Conservation (phyloP, 2,329 filamentous ascomycete genomes). For the Microsporum canis region DNA sequence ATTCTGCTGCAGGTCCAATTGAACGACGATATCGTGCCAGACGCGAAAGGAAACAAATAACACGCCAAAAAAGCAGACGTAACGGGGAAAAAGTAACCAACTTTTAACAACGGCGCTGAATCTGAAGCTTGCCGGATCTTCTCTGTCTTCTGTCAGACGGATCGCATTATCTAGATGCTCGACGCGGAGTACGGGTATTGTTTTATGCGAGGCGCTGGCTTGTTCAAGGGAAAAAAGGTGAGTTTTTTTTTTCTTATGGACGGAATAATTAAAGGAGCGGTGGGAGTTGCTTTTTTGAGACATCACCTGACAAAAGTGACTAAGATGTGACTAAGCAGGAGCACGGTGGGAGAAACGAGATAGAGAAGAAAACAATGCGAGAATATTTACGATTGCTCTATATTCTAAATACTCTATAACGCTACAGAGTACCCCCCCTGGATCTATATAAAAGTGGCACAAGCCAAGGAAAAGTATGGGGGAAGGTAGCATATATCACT, state of each 20-base stretch:
- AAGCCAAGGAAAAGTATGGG: not conserved
- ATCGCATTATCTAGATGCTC: conserved; percentile 13
- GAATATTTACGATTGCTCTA: conserved; percentile 1
- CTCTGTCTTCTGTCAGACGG: conserved; percentile 1
- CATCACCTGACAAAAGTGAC: not conserved
- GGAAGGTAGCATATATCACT: not conserved
- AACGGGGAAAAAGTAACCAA: conserved; percentile 5
- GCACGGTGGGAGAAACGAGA: not conserved
- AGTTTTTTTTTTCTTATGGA: not conserved
- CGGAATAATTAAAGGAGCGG: conserved; percentile 15
- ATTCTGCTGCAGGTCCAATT: not conserved
- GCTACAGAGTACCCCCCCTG: not conserved
- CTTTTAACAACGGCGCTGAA: not conserved
- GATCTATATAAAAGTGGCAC: not conserved
- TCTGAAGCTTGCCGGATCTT: not conserved
- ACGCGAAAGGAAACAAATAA: not conserved
- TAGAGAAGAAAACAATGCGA: not conserved
- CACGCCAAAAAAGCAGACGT: not conserved
- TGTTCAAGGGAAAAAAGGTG: not conserved
- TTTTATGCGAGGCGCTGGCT: conserved; percentile 14
- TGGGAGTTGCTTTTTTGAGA: not conserved
- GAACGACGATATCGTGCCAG: not conserved
- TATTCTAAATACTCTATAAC: not conserved
- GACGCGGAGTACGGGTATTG: conserved; percentile 16
- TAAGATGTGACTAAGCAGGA: not conserved